Evolutionary conservation across 805 yeast species (phyloP).

Genomic region (Barnettozyma pratensis): DNA sequence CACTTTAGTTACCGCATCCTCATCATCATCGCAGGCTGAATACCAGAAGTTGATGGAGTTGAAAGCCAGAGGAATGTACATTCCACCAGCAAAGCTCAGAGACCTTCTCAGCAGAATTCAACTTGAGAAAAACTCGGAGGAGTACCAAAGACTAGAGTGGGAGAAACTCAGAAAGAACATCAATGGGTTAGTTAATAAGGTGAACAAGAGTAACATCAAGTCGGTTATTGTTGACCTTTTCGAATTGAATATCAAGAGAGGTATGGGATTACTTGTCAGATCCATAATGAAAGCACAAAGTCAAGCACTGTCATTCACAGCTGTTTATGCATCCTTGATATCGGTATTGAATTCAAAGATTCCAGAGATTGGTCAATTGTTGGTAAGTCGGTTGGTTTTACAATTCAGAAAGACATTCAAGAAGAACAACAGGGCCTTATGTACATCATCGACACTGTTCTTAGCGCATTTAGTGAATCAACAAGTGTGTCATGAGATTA

Average conservation of each 20-base stretch:
- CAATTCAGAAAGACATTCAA: constrained; percentile 53
- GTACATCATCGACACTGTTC: constrained; percentile 42
- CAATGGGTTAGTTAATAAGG: constrained; percentile 42
- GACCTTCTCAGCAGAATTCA: constrained; percentile 35
- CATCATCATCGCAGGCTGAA: constrained; percentile 16
- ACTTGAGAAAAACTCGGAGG: constrained; percentile 29
- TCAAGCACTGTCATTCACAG: constrained; percentile 35
- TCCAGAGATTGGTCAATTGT: constrained; percentile 61
- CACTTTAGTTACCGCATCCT: not conserved
- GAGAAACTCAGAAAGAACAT: constrained; percentile 41
- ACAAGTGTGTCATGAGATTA: constrained; percentile 50
- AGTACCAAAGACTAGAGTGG: constrained; percentile 55
- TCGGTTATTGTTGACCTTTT: constrained; percentile 46
- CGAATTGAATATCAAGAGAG: constrained; percentile 52
- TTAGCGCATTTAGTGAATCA: constrained; percentile 61
- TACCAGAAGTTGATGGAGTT: constrained; percentile 32
- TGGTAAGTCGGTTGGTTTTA: constrained; percentile 47
- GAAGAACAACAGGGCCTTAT: constrained; percentile 38
- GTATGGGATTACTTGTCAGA: constrained; percentile 55
- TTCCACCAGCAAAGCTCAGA: constrained; percentile 49
- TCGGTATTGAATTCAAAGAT: constrained; percentile 60
- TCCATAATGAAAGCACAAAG: constrained; percentile 51
- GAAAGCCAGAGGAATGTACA: constrained; percentile 42
- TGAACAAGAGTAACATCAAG: constrained; percentile 42
- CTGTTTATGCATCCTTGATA: constrained; percentile 52